phyloP scores from a whole-genome alignment of 345 rosid genomes.

The Hibiscus syriacus region DNA sequence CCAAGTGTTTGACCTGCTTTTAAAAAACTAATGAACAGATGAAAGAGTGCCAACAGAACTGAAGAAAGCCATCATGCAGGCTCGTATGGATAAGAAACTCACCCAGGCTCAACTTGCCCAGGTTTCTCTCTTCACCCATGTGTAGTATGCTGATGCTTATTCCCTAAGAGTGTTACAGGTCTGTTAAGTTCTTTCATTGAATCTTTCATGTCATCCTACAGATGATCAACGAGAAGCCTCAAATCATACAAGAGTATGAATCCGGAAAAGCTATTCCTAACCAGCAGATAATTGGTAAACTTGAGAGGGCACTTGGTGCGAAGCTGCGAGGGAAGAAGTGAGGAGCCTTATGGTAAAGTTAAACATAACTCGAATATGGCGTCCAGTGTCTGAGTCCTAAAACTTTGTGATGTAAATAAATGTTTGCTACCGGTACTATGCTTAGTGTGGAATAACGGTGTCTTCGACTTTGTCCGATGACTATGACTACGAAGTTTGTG shows the following conservation, averaged over 20 bases:
- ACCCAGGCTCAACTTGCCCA: conserved; percentile 95
- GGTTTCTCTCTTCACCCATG: conserved; percentile 24
- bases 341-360: neutral
- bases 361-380: neutral
- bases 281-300: conserved; percentile 76
- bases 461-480: neutral
- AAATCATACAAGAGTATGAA: conserved; percentile 87
- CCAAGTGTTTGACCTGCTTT: neutral
- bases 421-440: conserved; percentile 17
- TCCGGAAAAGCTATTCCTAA: conserved; percentile 98
- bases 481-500: neutral
- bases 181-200: neutral
- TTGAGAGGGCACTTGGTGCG: conserved; percentile 88
- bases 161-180: no score
- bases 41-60: conserved; percentile 87
- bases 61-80: conserved; percentile 88
- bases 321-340: conserved; percentile 93
- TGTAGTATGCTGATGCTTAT: neutral
- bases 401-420: conserved; percentile 31
- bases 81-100: conserved; percentile 83
- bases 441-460: conserved; percentile 11
- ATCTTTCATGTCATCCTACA: conserved; percentile 19
- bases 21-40: conserved; percentile 34
- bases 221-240: conserved; percentile 96
- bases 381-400: conserved; percentile 20